Evolutionary conservation across 768 basidiomycete genomes (phyloP).

Genomic region (Jaapia argillacea): DNA sequence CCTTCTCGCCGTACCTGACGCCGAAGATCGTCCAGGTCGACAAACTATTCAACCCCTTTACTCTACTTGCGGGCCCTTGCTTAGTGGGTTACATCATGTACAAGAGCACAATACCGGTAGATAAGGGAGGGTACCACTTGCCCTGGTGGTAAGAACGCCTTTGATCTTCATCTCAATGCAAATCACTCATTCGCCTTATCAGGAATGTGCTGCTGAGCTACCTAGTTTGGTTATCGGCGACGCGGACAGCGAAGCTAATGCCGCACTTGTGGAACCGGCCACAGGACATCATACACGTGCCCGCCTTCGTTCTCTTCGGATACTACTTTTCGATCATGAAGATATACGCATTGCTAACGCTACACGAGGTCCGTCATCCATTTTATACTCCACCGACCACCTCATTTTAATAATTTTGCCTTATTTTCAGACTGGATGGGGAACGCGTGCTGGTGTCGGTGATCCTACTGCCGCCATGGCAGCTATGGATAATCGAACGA

Average conservation of each 20-base stretch:
- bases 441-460: constrained; percentile 90
- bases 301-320: constrained; percentile 70
- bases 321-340: constrained; percentile 97
- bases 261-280: constrained; percentile 51
- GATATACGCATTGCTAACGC: constrained; percentile 79
- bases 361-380: constrained; percentile 63
- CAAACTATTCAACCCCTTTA: constrained; percentile 81
- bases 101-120: constrained; percentile 63
- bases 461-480: constrained; percentile 71
- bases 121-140: constrained; percentile 67
- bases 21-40: constrained; percentile 71
- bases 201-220: constrained; percentile 68
- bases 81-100: constrained; percentile 70
- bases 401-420: neutral
- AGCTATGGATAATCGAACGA: constrained; percentile 39
- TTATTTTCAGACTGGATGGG: constrained; percentile 71
- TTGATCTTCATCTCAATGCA: neutral
- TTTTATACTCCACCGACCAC: neutral
- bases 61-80: constrained; percentile 74
- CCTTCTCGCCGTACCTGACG: too few species aligned
- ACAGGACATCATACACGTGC: constrained; percentile 49
- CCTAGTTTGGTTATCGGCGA: constrained; percentile 57
- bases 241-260: constrained; percentile 66
- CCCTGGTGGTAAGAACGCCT: constrained; percentile 59
- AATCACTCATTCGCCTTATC: neutral